Evolutionary conservation across 2,329 filamentous ascomycete genomes (phyloP).

Genomic region (Coleophoma eucalyptorum): DNA sequence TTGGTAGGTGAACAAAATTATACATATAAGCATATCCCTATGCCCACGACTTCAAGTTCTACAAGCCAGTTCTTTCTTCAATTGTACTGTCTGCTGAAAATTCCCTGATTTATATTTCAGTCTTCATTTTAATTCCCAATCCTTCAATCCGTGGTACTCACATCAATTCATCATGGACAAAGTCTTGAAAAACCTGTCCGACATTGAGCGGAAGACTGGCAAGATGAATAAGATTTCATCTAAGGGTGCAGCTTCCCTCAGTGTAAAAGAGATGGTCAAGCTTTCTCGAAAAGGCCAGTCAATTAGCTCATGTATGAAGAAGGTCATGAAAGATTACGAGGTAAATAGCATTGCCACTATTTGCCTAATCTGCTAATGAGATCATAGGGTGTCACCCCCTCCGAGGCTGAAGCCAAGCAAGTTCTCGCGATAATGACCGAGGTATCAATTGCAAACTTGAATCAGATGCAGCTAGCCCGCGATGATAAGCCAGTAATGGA

Average conservation of each 20-base stretch:
- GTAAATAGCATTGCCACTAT: neutral
- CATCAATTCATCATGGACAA: neutral
- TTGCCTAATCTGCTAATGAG: neutral
- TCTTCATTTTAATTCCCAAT: too few relatives aligned
- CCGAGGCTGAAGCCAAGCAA: neutral
- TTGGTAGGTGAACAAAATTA: too few relatives aligned
- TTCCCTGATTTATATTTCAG: too few relatives aligned
- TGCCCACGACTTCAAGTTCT: too few relatives aligned
- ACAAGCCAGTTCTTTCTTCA: too few relatives aligned
- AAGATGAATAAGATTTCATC: neutral
- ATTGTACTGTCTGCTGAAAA: too few relatives aligned
- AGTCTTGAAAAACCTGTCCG: neutral
- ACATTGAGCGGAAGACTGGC: neutral
- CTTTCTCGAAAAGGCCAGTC: neutral
- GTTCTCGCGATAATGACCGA: neutral
- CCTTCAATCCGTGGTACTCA: too few relatives aligned
- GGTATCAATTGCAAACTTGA: neutral
- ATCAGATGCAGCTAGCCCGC: neutral
- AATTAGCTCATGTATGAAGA: neutral
- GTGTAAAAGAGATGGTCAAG: neutral
- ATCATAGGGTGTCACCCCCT: neutral
- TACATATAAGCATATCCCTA: too few relatives aligned
- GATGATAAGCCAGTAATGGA: neutral
- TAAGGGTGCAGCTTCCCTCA: neutral
- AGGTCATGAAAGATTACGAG: neutral